phyloP scores from a whole-genome alignment of 2,329 filamentous ascomycete genomes.

The Penicillium capsulatum region DNA sequence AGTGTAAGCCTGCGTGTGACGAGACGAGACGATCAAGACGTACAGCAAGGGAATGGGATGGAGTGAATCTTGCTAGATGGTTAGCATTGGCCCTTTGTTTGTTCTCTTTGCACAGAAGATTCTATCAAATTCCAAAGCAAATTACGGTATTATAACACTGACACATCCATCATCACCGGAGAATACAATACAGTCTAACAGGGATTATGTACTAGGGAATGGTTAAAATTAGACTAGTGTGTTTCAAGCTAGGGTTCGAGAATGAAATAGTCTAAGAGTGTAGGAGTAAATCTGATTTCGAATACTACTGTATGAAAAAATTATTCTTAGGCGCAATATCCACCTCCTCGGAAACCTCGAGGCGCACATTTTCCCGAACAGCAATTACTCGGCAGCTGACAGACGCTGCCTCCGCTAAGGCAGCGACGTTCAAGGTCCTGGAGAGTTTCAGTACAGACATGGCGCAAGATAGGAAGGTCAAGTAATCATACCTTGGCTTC shows the following conservation, averaged over 20 bases:
- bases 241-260: not conserved
- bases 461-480: no score
- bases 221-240: not conserved
- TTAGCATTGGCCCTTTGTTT: not conserved
- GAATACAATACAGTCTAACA: not conserved
- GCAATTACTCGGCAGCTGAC: no score
- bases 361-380: no score
- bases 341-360: no score
- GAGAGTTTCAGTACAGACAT: no score
- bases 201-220: not conserved
- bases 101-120: not conserved
- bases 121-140: not conserved
- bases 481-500: no score
- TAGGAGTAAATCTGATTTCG: constrained; percentile 1
- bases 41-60: not conserved
- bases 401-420: no score
- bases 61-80: not conserved
- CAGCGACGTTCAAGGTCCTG: no score
- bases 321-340: no score
- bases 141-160: not conserved
- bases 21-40: no score
- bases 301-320: not conserved
- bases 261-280: not conserved
- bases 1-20: not conserved
- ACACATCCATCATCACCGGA: not conserved